Evolutionary conservation across 2,329 filamentous ascomycete species (phyloP), one percentile per base, ranked within the genome.

Genomic region (Beauveria varroae): DNA sequence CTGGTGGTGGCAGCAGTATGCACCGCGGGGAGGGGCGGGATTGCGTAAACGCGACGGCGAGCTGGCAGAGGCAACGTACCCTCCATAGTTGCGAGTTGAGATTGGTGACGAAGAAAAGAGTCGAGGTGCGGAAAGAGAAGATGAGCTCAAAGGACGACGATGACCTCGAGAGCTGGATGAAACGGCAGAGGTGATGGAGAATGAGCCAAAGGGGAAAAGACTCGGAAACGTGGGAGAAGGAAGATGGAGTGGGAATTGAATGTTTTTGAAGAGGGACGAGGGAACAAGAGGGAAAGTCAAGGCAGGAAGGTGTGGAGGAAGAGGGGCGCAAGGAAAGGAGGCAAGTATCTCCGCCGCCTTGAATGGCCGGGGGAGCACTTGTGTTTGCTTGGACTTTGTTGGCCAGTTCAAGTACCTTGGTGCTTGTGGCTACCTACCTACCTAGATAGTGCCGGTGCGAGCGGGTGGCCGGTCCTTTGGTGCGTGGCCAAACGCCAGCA

Each of bases 51-150:
- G 67, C 64, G 69, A 43, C 58, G 67, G 58, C 58, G 67, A 69
- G 68, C 65, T 67, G 68, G 68, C 64, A 60, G 63, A 62, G 65
- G 57, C 66, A 65, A 75, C 78, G 69, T 79, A 81, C 79, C 79
- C 77, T 81, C 81, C 81, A 84, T 84, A 74, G 75, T 79, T 78
- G 75, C 74, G 74, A 77, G 76, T 81, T 78, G 69, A 65, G 68
- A 68, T 68, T 70, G 69, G 71, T 58, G 57, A 52, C 30, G 40
- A 53, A 44, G 57, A 61, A 63, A 61, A 56, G 37, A 26, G 60
- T 49, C 37, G 52, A 65, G 67, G 57, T 47, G 64, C 64, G 66
- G 65, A 43, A 63, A 49, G 24, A 53, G 61, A 41, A 57, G 65
- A 50, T 58, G 66, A 61, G 64, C 65, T 68, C 69, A 63, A 64